Evolutionary conservation across 192 early-diverging fungal species (phyloP), one percentile per base, ranked within the genome.

Genomic region (Umbelopsis sp.): DNA sequence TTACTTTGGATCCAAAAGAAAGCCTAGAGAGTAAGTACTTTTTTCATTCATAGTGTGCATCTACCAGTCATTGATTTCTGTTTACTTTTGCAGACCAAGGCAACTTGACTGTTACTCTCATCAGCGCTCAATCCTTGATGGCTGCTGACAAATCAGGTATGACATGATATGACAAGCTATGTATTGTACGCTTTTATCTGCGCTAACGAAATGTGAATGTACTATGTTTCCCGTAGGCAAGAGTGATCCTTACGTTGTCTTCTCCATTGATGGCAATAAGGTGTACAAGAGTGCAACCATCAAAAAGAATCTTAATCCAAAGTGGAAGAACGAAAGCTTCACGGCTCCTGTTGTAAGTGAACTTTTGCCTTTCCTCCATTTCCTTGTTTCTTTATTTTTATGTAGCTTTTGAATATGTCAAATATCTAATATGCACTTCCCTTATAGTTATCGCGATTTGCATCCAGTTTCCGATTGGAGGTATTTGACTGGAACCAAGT

Each of bases 401-500:
- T 59, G 14, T 29, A 26, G 20, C 34, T 32, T 11, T 22, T 50
- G 22, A 66, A 65, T 4, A 24, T 53, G 22, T 0, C 12, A 29
- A 20, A 8, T n/a, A n/a, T 4, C 17, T 16, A 2, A 20, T n/a
- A 36, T 62, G 29, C 2, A 7, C 2, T 17, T 62, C 12, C 31
- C 26, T 80, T 76, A 80, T 50, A 52, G 45, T 43, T 72, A 70
- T 45, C 73, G 76, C 21, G 38, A 41, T 59, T 72, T 14, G 45
- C 66, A 31, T 47, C 71, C 6, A 69, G 66, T 70, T 78, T 91
- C 69, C 69, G 76, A 50, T 72, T 86, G 10, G 84, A 88, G 53
- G 78, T 90, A 10, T 90, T 80, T 73, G 90, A 91, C 79, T 91
- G 90, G 90, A 88, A 91, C 68, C 83, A 86, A 73, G 72, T 91